Base-by-base conservation (phyloP, 257 asterid genomes). In the Capsicum baccatum region DNA sequence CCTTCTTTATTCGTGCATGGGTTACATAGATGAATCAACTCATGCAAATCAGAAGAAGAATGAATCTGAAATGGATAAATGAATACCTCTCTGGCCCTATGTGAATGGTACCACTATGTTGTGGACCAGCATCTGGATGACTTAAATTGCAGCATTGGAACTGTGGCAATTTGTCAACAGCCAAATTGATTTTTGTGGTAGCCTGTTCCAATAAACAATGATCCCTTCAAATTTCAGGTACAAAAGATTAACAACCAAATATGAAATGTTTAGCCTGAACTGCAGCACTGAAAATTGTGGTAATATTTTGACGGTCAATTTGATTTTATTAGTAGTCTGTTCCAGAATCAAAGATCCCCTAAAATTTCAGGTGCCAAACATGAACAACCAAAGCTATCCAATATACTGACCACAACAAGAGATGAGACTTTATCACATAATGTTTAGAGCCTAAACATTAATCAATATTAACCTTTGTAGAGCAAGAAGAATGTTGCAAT, bases 71-170 rank as follows among this genome's bases (percentile, higher is more conserved):
- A 71, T n/a, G 67, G 83, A 6, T 50, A 83, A 86, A 11, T 71
- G 16, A 71, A 55, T 90, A 96, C 99, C 97, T 93, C 91, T 96
- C 99, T 1, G 95, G 86, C 82, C 97, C 98, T 83, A 96, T 92
- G 90, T 96, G 99, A 86, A 94, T 93, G 66, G 98, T 93, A 80
- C 98, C 99, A 89, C 89, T 90, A 91, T 96, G 99, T 85, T 96
- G 97, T 62, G 98, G 99, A 84, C 99, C 98, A 62, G 93, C 89
- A 87, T 88, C 90, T 50, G 94, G 88, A 87, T 90, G 81, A 78
- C 84, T 87, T 88, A 87, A 86, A 86, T 90, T 90, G 95, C 95
- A 96, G 92, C 94, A 92, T 80, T 54, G 88, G 82, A 96, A 96
- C 76, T 89, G 95, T 55, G 99, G 99, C 88, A 96, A 87, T 84